Base-by-base conservation (phyloP, 2,329 filamentous ascomycete species). In the Fusarium lateritium region DNA sequence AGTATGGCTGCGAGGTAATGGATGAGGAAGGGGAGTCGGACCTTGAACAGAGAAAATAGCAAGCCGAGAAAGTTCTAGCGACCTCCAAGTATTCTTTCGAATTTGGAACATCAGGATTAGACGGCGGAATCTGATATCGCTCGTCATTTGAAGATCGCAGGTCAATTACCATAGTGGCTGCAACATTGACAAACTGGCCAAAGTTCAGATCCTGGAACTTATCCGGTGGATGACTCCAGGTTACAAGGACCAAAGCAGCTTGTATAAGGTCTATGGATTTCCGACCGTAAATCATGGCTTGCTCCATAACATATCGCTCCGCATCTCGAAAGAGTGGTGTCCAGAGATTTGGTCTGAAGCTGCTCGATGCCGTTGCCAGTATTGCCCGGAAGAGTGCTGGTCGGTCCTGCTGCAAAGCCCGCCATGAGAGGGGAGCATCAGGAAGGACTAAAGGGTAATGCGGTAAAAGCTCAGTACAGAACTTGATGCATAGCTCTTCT, bases 191-290 rank as follows among this genome's bases (percentile, higher is more conserved):
- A 26, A 54, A 61, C 21, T 70, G 69, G 33, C 57, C 56, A 36
- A 71, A 70, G n/a, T 65, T 71, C 15, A 71, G 24, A 4, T 59
- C 43, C 6, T 56, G 51, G 13, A 70, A 71, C 22, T 59, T 52
- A 2, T 59, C 43, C 1, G 66, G 61, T 2, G 67, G 64, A 13
- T 62, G 67, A 6, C 58, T 54, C 69, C 69, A 71, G 4, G 61
- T 65, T 6, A 64, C 40, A 17, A 70, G 44, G 19, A 71, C 40
- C n/a, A 68, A 21, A 2, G 56, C 51, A 2, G 64, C 67, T 19
- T 71, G 67, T 4, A 70, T 56, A 5, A 71, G 45, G 24, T 68
- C 64, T 2, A 71, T 52, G 4, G 69, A 70, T 31, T 61, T 70
- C 31, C 52, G 51, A 3, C 69, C 69, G 2, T 55, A 31, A 3